Evolutionary conservation across 2,329 filamentous ascomycete genomes (phyloP), one percentile per base, ranked within the genome.

Genomic region (Aspergillus tubingensis): DNA sequence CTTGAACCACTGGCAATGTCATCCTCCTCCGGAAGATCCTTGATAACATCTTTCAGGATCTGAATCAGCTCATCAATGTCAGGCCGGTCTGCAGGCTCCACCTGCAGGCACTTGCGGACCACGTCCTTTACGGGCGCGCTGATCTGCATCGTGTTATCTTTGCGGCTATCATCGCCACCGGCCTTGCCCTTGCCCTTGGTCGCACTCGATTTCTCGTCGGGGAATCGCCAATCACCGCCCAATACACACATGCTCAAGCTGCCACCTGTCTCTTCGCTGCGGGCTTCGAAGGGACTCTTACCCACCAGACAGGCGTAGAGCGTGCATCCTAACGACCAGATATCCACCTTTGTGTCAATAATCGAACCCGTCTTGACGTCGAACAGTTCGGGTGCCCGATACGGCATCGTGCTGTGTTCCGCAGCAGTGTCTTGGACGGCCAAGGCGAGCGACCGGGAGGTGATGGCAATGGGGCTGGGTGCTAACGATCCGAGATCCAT

Each of bases 261-360:
- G 48, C 95, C 95, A 65, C 95, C 95, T 0, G 95, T 98, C 81
- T 99, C 94, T 76, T 99, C 95, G 66, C 89, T 94, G 62, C 95
- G 89, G 74, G 93, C 91, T 81, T 99, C 95, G 70, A 99, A 99
- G 2, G 95, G 95, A 13, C 91, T 96, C 78, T 99, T 98, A 66
- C 95, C 95, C 27, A 98, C 92, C 8, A 99, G 84, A 72, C 95
- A 98, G 39, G 95, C 95, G 78, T 96, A 99, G 48, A 99, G 83
- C n/a, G 95, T 98, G 81, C 95, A 98, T 54, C 95, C 95, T 21
- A 99, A 81, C 15, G 91, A 96, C 95, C 95, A 99, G 66, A 99
- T 96, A 76, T 99, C 95, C 43, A 96, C 92, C 75, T 97, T 97
- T 11, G 93, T 96, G 77, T 98, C 95, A 72, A 99, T 90, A 54